These are phyloP conservation scores for Pelargonium cotyledonis DNA, from an alignment of 441 rosid genomes.

Conservation along the genomic window DNA sequence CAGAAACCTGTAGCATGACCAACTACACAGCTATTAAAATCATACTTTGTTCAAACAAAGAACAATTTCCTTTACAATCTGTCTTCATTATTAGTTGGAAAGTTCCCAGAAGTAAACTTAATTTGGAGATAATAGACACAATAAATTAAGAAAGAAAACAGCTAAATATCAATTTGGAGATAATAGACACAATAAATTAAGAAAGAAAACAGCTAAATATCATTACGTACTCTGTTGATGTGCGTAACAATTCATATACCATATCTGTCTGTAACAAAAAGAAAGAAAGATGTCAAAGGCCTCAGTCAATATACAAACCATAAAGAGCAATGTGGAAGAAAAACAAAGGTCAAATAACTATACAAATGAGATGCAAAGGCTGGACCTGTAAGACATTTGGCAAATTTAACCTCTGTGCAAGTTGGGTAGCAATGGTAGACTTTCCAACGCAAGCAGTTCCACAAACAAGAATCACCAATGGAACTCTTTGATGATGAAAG, in stretches of 20 bases:
- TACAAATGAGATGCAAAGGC: constrained; percentile 9
- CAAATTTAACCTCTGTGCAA: constrained; percentile 94
- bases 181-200: constrained; percentile 4
- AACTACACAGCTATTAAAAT: too few relatives aligned
- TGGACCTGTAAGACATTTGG: constrained; percentile 91
- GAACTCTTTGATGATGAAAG: constrained; percentile 98
- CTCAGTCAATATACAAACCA: constrained; percentile 14
- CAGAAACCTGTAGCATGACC: too few relatives aligned
- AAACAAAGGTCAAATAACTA: constrained; percentile 4
- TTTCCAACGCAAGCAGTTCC: constrained; percentile 99
- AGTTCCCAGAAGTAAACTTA: constrained; percentile 3
- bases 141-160: too few relatives aligned
- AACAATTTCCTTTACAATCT: too few relatives aligned
- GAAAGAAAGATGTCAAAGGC: constrained; percentile 19
- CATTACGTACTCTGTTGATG: constrained; percentile 82
- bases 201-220: constrained; percentile 12
- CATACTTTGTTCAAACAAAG: too few relatives aligned
- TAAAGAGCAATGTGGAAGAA: constrained; percentile 5
- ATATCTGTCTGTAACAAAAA: constrained; percentile 69
- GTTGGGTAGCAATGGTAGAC: constrained; percentile 96
- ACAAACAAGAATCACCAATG: constrained; percentile 92
- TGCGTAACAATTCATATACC: constrained; percentile 93
- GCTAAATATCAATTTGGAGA: too few relatives aligned
- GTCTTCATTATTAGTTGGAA: too few relatives aligned
- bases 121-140: too few relatives aligned